phyloP scores from a whole-genome alignment of 495 filamentous ascomycete species.

The Annulohypoxylon maeteangense region DNA sequence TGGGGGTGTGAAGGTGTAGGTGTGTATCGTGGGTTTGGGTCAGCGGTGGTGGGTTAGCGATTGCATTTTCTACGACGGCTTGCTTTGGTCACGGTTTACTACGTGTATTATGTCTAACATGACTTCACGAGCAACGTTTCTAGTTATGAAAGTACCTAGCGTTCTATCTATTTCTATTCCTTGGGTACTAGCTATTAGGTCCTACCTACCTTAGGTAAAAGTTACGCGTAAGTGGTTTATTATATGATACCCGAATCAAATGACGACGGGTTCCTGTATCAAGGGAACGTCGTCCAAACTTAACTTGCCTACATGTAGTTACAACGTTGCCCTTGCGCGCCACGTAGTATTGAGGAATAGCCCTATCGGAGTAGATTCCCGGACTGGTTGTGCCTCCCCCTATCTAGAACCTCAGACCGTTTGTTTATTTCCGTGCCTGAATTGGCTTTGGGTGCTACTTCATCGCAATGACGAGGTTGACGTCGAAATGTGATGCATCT shows the following conservation, averaged over 20 bases:
- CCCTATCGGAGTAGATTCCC: background rate
- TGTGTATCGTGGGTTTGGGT: no score
- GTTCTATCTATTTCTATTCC: no score
- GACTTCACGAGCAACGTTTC: slow-evolving; percentile 23
- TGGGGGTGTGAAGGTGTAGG: no score
- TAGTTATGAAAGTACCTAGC: slow-evolving; percentile 1
- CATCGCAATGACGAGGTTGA: background rate
- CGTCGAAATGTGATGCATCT: background rate
- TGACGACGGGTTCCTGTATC: background rate
- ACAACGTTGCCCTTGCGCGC: slow-evolving; percentile 32
- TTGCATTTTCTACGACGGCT: background rate
- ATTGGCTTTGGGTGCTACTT: background rate
- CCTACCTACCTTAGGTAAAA: background rate
- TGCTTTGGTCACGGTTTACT: background rate
- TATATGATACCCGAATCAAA: slow-evolving; percentile 18
- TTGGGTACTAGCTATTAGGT: background rate
- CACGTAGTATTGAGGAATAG: slow-evolving; percentile 17
- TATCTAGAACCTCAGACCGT: slow-evolving; percentile 6
- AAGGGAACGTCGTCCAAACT: background rate
- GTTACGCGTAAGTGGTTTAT: background rate
- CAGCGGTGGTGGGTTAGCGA: no score
- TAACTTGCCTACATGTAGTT: slow-evolving; percentile 11
- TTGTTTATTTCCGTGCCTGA: background rate
- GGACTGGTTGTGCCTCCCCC: background rate
- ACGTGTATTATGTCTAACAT: background rate